Evolutionary conservation across 2,329 filamentous ascomycete genomes (phyloP), one percentile per base, ranked within the genome.

Genomic region (Alternaria burnsii): DNA sequence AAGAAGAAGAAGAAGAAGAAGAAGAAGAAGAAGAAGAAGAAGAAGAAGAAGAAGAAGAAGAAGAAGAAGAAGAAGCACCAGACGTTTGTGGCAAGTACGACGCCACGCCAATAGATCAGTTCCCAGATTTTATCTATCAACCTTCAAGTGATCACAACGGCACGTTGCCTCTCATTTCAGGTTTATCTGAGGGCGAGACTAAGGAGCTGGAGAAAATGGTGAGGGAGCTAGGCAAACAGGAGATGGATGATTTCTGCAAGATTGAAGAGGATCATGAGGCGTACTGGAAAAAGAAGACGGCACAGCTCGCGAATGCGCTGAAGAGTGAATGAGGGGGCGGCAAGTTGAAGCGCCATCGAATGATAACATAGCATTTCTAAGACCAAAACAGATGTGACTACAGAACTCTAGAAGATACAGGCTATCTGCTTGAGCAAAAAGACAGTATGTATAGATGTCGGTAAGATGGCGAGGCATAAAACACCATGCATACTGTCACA

Each of bases 241-340:
- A 75, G 10, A 48, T 72, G 2, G 61, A 62, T 3, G 68, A 71
- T 5, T 43, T 75, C 32, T 48, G 58, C 22, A 61, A 62, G 16
- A 50, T 70, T n/a, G 68, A 73, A 40, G 62, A 66, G 48, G 70
- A 71, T 16, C 55, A 73, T 44, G 52, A 63, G 55, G 55, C 56
- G 40, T 75, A 67, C 58, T 75, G 68, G 71, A 53, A 66, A 36
- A 69, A 57, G 63, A 77, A 77, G 66, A 60, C 63, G 24, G 50
- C 52, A 9, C 59, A 70, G 54, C 56, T 73, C 48, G 62, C 53
- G 28, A 36, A 52, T 48, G 59, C 54, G 22, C 44, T 71, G 48
- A 47, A 48, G 43, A 53, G 69, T 6, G 68, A 71, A 6, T 70
- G 62, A 71, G 43, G 1, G 11, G 0, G 26, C 18, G n/a, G 47